Percentiles rank a stretch among this genome's conserved stretches.
These are phyloP conservation scores for Aspergillus quadrilineatus DNA, from an alignment of 2,329 filamentous ascomycete genomes.

Conservation along the genomic window DNA sequence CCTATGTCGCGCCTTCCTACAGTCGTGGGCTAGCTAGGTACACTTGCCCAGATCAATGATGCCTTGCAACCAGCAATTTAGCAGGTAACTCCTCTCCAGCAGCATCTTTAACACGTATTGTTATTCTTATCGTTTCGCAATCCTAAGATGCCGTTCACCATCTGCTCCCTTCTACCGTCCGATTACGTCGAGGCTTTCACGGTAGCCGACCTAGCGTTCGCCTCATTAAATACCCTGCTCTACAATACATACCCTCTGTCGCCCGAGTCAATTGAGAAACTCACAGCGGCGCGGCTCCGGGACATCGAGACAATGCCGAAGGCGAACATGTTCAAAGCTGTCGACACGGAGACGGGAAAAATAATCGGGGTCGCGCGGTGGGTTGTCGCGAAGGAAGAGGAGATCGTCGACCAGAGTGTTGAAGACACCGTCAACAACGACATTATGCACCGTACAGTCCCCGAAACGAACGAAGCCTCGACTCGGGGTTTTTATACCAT, in stretches of 20 bases:
- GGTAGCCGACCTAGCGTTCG: background rate
- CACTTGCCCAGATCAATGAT: no score
- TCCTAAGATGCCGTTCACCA: background rate
- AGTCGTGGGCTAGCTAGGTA: no score
- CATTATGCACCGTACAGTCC: background rate
- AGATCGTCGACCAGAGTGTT: background rate
- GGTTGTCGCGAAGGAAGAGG: background rate
- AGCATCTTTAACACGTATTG: background rate
- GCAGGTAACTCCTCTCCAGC: no score
- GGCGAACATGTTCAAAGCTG: background rate
- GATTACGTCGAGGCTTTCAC: slow-evolving; percentile 1
- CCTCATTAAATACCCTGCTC: background rate
- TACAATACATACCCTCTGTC: background rate
- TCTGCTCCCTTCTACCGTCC: background rate
- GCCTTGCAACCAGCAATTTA: no score
- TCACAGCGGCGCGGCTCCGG: background rate
- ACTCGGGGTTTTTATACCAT: background rate
- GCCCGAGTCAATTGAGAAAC: background rate
- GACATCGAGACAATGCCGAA: background rate
- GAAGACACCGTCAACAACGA: background rate
- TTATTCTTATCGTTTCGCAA: background rate
- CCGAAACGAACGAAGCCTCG: background rate
- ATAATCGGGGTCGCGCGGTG: slow-evolving; percentile 5
- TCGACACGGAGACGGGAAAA: background rate
- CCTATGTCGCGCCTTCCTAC: no score